Conservation (phyloP, 1,139 yeast genomes). For the Zygoascus sp. region DNA sequence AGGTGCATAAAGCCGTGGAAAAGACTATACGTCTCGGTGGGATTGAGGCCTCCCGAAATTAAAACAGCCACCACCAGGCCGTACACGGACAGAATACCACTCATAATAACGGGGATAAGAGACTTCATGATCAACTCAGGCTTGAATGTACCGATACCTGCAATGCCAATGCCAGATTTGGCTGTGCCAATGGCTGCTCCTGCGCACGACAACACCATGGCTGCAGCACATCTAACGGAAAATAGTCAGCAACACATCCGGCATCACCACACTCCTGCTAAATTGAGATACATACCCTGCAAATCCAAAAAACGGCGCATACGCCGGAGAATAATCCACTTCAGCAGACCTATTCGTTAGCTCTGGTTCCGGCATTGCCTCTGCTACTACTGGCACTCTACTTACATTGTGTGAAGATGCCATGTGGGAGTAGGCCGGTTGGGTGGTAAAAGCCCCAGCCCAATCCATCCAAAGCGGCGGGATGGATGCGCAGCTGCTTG, state of each 20-base stretch:
- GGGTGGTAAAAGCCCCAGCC: conserved; percentile 1
- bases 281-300: conserved; percentile 60
- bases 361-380: neutral
- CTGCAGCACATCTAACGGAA: conserved; percentile 73
- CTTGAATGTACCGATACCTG: conserved; percentile 95
- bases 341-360: conserved; percentile 24
- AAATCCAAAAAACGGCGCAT: conserved; percentile 93
- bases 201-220: conserved; percentile 82
- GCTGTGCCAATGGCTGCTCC: conserved; percentile 99
- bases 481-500: too few relatives aligned
- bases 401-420: conserved; percentile 7
- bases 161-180: conserved; percentile 96
- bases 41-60: conserved; percentile 88
- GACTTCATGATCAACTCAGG: conserved; percentile 59
- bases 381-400: neutral
- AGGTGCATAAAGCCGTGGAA: conserved; percentile 96
- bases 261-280: too few relatives aligned
- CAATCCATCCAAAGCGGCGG: too few relatives aligned
- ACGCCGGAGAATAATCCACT: conserved; percentile 71
- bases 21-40: conserved; percentile 69
- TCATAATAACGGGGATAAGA: conserved; percentile 86
- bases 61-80: conserved; percentile 94
- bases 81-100: conserved; percentile 94
- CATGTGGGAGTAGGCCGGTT: conserved; percentile 1
- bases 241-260: conserved; percentile 3